Evolutionary conservation across 768 basidiomycete genomes (phyloP), one percentile per base, ranked within the genome.

Genomic region (Flagelloscypha sp.): DNA sequence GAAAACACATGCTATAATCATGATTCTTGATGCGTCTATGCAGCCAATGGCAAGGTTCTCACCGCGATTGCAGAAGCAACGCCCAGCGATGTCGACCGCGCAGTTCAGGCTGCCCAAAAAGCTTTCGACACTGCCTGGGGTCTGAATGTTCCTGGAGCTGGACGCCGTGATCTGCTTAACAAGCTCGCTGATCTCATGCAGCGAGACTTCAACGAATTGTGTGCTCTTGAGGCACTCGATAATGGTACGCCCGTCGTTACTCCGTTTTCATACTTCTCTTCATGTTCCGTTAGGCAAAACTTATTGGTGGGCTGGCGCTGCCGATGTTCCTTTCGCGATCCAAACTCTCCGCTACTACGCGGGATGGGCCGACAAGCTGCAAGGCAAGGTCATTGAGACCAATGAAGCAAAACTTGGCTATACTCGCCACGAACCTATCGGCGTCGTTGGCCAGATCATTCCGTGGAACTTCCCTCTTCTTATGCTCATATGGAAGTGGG

Each of bases 401-500:
- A 53, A 52, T 35, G 62, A 66, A 34, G 52, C 37, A 27, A 77
- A 74, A 50, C 54, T 81, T 22, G 65, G 63, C 6, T 79, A 78
- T 52, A 79, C 77, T 3, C 58, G 74, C 7, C 74, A 78, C 47
- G 76, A 79, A 51, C 79, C 79, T 0, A 62, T 70, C 36, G 72
- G 73, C 11, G 66, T 72, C 35, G 63, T 56, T 36, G 59, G 58
- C 8, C 48, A 53, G 45, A 65, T 68, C 46, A 64, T 68, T 25
- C 63, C 65, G 48, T 79, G 80, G 81, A 82, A 80, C 58, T 78
- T 73, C 60, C 75, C 74, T 52, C 57, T 66, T 30, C 53, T 70
- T 38, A 74, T 76, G 68, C 52, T 68, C 44, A 48, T 61, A 5
- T 73, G 72, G 70, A 79, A 77, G 53, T 32, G 74, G 36, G 76